Percentiles rank a stretch among this genome's conserved stretches.
phyloP scores from a whole-genome alignment of 2,329 filamentous ascomycete species.

The Aspergillus aculeatus region DNA sequence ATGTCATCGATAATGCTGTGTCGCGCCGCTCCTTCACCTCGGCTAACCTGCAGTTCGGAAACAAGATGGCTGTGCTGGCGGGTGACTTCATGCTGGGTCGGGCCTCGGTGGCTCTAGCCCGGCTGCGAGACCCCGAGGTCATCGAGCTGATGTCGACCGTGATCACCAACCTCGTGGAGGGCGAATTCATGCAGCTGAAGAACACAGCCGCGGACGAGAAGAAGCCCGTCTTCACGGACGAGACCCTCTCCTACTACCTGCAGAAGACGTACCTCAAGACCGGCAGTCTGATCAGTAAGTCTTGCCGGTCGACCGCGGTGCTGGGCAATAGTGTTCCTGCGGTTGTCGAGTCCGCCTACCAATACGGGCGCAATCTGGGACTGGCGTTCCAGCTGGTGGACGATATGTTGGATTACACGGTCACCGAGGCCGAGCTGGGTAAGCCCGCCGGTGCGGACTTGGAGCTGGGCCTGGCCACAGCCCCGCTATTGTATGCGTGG shows the following conservation, averaged over 20 bases:
- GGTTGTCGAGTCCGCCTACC: slow-evolving; percentile 87
- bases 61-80: slow-evolving; percentile 97
- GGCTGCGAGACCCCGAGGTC: slow-evolving; percentile 88
- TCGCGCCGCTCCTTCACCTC: slow-evolving; percentile 80
- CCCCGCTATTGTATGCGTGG: slow-evolving; percentile 94
- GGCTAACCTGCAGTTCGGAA: slow-evolving; percentile 93
- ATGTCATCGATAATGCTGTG: slow-evolving; percentile 92
- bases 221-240: slow-evolving; percentile 80
- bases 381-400: slow-evolving; percentile 96
- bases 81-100: slow-evolving; percentile 95
- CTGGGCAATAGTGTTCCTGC: slow-evolving; percentile 73
- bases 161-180: slow-evolving; percentile 95
- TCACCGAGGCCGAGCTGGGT: slow-evolving; percentile 77
- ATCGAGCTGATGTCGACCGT: slow-evolving; percentile 92
- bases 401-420: slow-evolving; percentile 95
- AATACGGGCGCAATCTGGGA: slow-evolving; percentile 89
- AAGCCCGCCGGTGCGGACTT: slow-evolving; percentile 95
- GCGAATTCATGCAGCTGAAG: slow-evolving; percentile 99
- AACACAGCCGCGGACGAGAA: slow-evolving; percentile 89
- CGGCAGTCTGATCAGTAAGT: slow-evolving; percentile 93
- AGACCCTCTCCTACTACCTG: slow-evolving; percentile 87
- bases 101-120: slow-evolving; percentile 88
- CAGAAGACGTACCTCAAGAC: slow-evolving; percentile 99
- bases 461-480: slow-evolving; percentile 88
- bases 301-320: slow-evolving; percentile 83